These are phyloP conservation scores for Tilletia caries DNA, from an alignment of 1,284 basidiomycete genomes.

Conservation along the genomic window DNA sequence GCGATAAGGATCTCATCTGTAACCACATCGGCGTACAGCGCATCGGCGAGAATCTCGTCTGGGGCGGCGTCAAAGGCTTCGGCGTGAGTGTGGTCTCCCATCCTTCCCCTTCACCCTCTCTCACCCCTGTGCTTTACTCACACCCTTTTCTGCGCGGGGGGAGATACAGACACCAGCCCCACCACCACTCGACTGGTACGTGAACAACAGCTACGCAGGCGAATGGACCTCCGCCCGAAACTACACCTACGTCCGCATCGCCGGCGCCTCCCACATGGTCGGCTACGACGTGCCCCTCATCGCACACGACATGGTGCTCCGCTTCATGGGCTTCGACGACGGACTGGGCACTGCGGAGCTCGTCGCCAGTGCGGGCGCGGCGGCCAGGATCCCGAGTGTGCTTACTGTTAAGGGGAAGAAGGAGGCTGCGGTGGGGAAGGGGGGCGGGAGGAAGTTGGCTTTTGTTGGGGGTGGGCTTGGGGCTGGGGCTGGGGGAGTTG, in stretches of 20 bases:
- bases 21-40: conserved; percentile 87
- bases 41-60: conserved; percentile 76
- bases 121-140: neutral
- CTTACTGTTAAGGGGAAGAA: neutral
- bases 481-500: conserved; percentile 46
- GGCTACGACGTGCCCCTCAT: conserved; percentile 84
- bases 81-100: too few species aligned
- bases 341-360: conserved; percentile 65
- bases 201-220: conserved; percentile 74
- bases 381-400: conserved; percentile 63
- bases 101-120: neutral
- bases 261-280: conserved; percentile 64
- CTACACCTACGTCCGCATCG: conserved; percentile 83
- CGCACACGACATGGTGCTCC: conserved; percentile 89
- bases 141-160: neutral
- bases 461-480: conserved; percentile 17
- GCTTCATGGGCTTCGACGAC: conserved; percentile 37
- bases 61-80: conserved; percentile 80
- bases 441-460: conserved; percentile 58
- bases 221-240: conserved; percentile 86
- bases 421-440: conserved; percentile 57
- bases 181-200: conserved; percentile 62
- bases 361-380: conserved; percentile 69
- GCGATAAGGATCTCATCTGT: conserved; percentile 89
- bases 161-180: neutral